Conservation (phyloP, 192 early-diverging fungal species). For the Coemansia sp. region DNA sequence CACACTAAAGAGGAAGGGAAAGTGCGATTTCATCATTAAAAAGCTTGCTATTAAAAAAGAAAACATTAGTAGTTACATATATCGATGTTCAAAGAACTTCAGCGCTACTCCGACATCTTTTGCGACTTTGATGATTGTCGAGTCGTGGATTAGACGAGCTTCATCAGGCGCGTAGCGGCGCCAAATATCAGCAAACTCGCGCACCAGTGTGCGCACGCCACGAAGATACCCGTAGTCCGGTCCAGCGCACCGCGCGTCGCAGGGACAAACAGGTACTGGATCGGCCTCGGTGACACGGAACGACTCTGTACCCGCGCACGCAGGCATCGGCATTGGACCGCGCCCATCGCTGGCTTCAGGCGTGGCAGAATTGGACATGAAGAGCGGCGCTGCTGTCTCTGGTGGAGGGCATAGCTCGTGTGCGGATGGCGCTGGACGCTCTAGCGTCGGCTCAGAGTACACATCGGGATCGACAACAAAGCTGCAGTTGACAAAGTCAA, state of each 20-base stretch:
- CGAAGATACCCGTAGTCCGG: conserved; percentile 58
- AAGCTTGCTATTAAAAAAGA: neutral
- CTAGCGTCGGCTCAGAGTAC: conserved; percentile 45
- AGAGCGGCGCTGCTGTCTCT: conserved; percentile 22
- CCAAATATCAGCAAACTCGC: conserved; percentile 59
- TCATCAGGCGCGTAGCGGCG: conserved; percentile 52
- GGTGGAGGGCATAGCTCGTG: conserved; percentile 43
- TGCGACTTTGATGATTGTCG: conserved; percentile 30
- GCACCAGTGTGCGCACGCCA: conserved; percentile 56
- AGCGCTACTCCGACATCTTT: conserved; percentile 42
- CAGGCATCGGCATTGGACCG: neutral
- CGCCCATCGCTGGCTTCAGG: neutral
- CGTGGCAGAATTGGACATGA: conserved; percentile 1
- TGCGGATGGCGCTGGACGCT: conserved; percentile 40
- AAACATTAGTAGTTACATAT: conserved; percentile 15
- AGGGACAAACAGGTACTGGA: conserved; percentile 36
- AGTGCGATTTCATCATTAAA: neutral
- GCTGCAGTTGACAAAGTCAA: conserved; percentile 96
- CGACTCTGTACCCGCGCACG: neutral
- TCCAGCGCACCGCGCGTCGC: conserved; percentile 42
- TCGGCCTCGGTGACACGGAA: conserved; percentile 43
- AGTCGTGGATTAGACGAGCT: conserved; percentile 34
- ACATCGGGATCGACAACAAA: conserved; percentile 60
- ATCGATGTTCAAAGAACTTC: conserved; percentile 29
- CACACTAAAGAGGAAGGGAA: too few relatives aligned